Evolutionary conservation across 2,329 filamentous ascomycete species (phyloP), one percentile per base, ranked within the genome.

Genomic region (Stylonectria norvegica): DNA sequence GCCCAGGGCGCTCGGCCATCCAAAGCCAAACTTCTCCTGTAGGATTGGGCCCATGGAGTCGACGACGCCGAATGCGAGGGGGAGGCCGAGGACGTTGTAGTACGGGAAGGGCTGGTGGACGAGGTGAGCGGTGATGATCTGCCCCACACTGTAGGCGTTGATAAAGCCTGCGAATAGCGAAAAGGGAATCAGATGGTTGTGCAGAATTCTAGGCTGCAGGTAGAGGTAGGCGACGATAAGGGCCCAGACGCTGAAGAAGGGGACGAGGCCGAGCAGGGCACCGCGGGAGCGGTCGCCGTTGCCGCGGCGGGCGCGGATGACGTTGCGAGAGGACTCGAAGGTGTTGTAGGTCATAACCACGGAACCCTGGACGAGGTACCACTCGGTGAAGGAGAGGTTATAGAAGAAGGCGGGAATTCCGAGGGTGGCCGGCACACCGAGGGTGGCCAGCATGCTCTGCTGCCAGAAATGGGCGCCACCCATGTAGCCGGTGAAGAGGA

Each of bases 401-500:
- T 93, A 95, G 39, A 95, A 39, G 20, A 67, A 52, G n/a, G 78
- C 66, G 0, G 91, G 89, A 23, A 96, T 76, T 53, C 80, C 75
- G 32, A 70, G 64, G 23, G 70, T 66, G 42, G 80, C 70, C 1
- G 83, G 74, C n/a, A 95, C 64, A 18, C 86, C 85, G 12, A 95
- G 45, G 9, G 80, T 83, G 23, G 72, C 66, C 19, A 95, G 69
- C 79, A 91, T 82, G 20, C 88, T 79, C 59, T 86, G 85, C 60
- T 93, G 83, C 93, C 93, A 98, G 71, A 95, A 95, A 64, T 86
- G 89, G 30, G 83, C 91, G 39, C 90, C 89, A 42, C 93, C 93
- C 56, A 89, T 78, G 61, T 81, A 81, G 35, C 86, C 91, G 4
- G 93, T 97, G 48, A 94, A 70, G 23, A 81, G 79, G 65, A 93